Evolutionary conservation across 257 asterid genomes (phyloP).

Genomic region (Nemophila menziesii): DNA sequence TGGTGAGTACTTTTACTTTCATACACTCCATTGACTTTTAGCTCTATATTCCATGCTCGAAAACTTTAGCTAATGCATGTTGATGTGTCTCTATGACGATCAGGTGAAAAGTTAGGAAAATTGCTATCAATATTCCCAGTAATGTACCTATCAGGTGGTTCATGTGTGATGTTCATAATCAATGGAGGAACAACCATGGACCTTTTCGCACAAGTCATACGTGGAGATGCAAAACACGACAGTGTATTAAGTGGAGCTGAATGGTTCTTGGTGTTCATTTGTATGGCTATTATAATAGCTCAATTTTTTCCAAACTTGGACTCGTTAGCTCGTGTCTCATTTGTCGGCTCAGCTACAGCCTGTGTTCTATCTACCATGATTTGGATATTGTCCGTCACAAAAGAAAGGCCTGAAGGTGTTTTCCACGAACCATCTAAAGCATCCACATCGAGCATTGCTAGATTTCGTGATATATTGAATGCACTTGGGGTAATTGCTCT

Average conservation of each 20-base stretch:
- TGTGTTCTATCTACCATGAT: constrained; percentile 24
- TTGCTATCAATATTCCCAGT: constrained; percentile 47
- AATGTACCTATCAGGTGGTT: constrained; percentile 54
- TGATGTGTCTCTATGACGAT: neutral
- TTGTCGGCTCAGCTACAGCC: constrained; percentile 43
- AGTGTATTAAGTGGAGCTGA: constrained; percentile 24
- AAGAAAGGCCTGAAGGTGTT: constrained; percentile 14
- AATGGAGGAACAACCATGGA: constrained; percentile 40
- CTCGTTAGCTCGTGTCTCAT: constrained; percentile 29
- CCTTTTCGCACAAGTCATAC: constrained; percentile 17
- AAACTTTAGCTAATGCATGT: no score
- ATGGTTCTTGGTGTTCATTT: constrained; percentile 51
- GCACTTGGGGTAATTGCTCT: constrained; percentile 35
- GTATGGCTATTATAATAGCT: constrained; percentile 33
- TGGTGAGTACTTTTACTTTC: constrained; percentile 23
- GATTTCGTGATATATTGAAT: constrained; percentile 28
- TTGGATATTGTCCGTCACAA: constrained; percentile 30
- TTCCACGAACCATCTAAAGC: neutral
- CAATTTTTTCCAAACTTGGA: constrained; percentile 49
- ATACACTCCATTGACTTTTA: no score
- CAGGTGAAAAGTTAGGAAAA: constrained; percentile 58
- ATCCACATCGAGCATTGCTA: constrained; percentile 1
- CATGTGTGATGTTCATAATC: constrained; percentile 42
- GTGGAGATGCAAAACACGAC: constrained; percentile 14
- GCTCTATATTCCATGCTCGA: no score